These are phyloP conservation scores for Datura wrightii DNA, from an alignment of 257 asterid species.

Conservation along the genomic window DNA sequence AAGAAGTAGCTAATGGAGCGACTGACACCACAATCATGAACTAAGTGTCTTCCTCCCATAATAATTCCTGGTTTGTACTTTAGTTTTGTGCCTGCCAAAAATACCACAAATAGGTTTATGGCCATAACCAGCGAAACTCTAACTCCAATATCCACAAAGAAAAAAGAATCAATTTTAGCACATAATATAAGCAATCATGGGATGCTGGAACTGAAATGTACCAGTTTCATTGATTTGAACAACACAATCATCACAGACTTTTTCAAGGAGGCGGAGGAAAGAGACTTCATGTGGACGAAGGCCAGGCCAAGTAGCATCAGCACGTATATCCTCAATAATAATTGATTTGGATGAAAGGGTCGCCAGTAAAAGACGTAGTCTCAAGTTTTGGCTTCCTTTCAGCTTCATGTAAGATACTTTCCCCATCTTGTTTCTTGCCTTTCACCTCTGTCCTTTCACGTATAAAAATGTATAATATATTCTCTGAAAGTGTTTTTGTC, in stretches of 20 bases:
- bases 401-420: slow-evolving; percentile 58
- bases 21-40: slow-evolving; percentile 72
- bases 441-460: neutral
- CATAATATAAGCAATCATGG: neutral
- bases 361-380: slow-evolving; percentile 80
- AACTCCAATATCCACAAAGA: neutral
- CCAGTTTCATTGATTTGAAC: slow-evolving; percentile 90
- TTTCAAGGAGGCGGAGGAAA: slow-evolving; percentile 78
- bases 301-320: slow-evolving; percentile 77
- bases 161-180: neutral
- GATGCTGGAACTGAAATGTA: neutral
- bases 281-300: slow-evolving; percentile 80
- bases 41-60: slow-evolving; percentile 78
- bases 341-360: slow-evolving; percentile 79
- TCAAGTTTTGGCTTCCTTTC: slow-evolving; percentile 71
- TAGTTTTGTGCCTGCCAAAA: slow-evolving; percentile 66
- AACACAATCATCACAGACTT: slow-evolving; percentile 70
- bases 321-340: slow-evolving; percentile 76
- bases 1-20: slow-evolving; percentile 76
- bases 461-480: neutral
- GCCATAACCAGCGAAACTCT: neutral
- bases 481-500: neutral
- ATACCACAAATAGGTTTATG: neutral
- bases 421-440: slow-evolving; percentile 48
- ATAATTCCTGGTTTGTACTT: slow-evolving; percentile 86